Base-by-base conservation (phyloP, 176 grass and related monocot genomes). In the Zizania latifolia region DNA sequence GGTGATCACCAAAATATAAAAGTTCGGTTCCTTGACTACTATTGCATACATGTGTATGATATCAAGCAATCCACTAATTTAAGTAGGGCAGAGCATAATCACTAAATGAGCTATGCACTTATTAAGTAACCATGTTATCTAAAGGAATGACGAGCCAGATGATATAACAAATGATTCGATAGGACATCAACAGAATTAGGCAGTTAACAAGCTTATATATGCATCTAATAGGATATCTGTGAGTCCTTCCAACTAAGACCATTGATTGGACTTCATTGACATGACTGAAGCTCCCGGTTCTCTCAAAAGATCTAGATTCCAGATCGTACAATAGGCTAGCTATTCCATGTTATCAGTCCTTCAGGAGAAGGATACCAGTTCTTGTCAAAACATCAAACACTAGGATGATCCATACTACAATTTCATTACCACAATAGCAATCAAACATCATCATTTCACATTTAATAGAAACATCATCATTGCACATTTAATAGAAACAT, bases 281-380 rank as follows among this genome's bases (percentile, higher is more conserved):
- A 94, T 86, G 74, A 82, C 85, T 53, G 66, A 62, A 71, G 74
- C 40, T 65, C 75, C 75, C 72, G 73, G 54, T 68, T 92, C 95
- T 66, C 82, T 90, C 69, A 85, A 83, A 68, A 99, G 81, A 50
- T 90, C 83, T 91, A 99, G 24, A 99, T 72, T 50, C 95, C 95
- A 78, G 84, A 92, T 19, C 91, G 89, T 41, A 99, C 79, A 10
- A 90, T 68, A 86, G 73, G 79, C 41, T 87, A 89, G 73, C 86
- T 94, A 43, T 89, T 99, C 95, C 95, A 99, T 82, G 86, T 84
- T 76, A 79, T 82, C 27, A 99, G 71, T 81, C 95, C 95, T 81
- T 99, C 95, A 58, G 78, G 82, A 78, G 89, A 92, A 88, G 95
- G 95, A 77, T 99, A 99, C 95, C 95, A 99, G 36, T 89, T 74